phyloP scores from a whole-genome alignment of 345 rosid species.

The Erodium maritimum region DNA sequence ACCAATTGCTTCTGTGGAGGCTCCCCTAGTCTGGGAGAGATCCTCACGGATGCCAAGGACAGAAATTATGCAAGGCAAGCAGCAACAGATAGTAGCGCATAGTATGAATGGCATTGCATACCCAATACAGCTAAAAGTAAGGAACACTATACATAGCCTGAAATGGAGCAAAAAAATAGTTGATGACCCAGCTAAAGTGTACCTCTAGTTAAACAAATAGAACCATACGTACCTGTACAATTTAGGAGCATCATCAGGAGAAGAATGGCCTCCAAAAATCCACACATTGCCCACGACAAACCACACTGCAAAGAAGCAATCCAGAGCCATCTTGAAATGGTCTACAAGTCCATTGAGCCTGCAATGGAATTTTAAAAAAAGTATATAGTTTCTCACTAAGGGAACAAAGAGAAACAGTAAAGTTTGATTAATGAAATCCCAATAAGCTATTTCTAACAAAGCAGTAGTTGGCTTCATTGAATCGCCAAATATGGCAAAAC shows the following conservation, averaged over 20 bases:
- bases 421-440: no score
- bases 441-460: no score
- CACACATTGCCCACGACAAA: constrained; percentile 92
- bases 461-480: no score
- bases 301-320: constrained; percentile 93
- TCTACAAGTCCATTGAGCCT: constrained; percentile 64
- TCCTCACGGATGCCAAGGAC: constrained; percentile 68
- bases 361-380: constrained; percentile 4
- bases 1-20: constrained; percentile 47
- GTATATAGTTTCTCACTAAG: constrained; percentile 6
- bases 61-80: constrained; percentile 85
- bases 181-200: constrained; percentile 1
- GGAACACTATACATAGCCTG: constrained; percentile 88
- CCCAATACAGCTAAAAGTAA: constrained; percentile 83
- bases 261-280: constrained; percentile 78
- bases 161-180: constrained; percentile 17
- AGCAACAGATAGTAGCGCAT: constrained; percentile 85
- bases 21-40: constrained; percentile 70
- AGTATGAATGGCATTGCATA: constrained; percentile 91
- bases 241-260: constrained; percentile 77
- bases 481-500: not conserved
- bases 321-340: constrained; percentile 80
- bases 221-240: constrained; percentile 45
- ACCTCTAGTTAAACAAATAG: not conserved
- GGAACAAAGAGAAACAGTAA: not conserved